Conservation (phyloP, 176 grass and related monocot genomes). For the Triticum aestivum region IWGSC_CS_RefSeq_v2.1 NC_057797.1:607247354-607247853, state of each 20-base stretch:
- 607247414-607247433: not conserved
- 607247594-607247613: not conserved
- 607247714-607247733: conserved; percentile 88
- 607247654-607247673: not conserved
- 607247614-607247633: not conserved
- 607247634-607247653: not conserved
- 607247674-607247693: not conserved
- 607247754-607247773: conserved; percentile 76
- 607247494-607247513: conserved; percentile 34
- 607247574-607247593: not conserved
- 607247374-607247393: conserved; percentile 70
- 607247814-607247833: conserved; percentile 88
- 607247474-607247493: conserved; percentile 50
- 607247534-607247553: conserved; percentile 69
- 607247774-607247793: conserved; percentile 60
- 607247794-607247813: conserved; percentile 54
- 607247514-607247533: conserved; percentile 51
- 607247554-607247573: conserved; percentile 33
- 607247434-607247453: conserved; percentile 37
- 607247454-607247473: conserved; percentile 56
- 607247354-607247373: conserved; percentile 70
- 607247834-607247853: conserved; percentile 75
- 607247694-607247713: conserved; percentile 83
- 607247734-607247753: conserved; percentile 68
- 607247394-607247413: conserved; percentile 60